Conservation (phyloP, 345 rosid species). For the Populus davidiana region DNA sequence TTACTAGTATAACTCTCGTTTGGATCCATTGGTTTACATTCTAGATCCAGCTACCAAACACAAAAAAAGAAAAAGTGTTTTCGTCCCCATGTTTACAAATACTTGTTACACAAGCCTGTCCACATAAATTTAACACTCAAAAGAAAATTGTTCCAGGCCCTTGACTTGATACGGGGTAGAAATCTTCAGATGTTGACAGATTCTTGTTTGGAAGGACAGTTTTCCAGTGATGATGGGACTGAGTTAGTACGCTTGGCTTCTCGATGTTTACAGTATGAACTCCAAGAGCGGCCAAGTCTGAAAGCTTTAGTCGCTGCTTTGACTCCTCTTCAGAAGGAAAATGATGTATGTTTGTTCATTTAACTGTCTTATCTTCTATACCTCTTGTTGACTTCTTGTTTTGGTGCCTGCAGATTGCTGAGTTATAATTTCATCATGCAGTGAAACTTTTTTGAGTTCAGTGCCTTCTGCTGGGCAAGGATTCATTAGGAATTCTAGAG, state of each 20-base stretch:
- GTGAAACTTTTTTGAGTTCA: neutral
- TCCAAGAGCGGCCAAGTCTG: slow-evolving; percentile 84
- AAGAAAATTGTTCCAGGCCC: slow-evolving; percentile 53
- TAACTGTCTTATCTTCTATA: slow-evolving; percentile 5
- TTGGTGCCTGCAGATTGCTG: neutral
- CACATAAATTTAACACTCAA: slow-evolving; percentile 7
- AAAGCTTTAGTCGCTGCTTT: slow-evolving; percentile 72
- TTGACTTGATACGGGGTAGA: slow-evolving; percentile 87
- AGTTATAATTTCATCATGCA: neutral
- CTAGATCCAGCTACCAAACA: neutral
- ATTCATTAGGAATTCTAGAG: neutral
- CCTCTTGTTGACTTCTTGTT: neutral
- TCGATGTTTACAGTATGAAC: slow-evolving; percentile 89
- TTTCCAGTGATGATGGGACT: slow-evolving; percentile 74
- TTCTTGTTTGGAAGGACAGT: slow-evolving; percentile 93
- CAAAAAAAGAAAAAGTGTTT: neutral
- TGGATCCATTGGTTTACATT: neutral
- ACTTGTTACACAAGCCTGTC: neutral
- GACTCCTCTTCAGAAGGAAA: slow-evolving; percentile 82
- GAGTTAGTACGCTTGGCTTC: slow-evolving; percentile 91
- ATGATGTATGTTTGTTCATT: slow-evolving; percentile 48
- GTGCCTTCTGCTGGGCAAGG: neutral
- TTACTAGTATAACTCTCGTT: neutral
- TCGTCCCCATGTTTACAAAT: neutral
- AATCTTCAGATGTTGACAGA: slow-evolving; percentile 83